These are phyloP conservation scores for Nakaseomyces delphensis DNA, from an alignment of 1,139 yeast genomes.

Conservation along the genomic window DNA sequence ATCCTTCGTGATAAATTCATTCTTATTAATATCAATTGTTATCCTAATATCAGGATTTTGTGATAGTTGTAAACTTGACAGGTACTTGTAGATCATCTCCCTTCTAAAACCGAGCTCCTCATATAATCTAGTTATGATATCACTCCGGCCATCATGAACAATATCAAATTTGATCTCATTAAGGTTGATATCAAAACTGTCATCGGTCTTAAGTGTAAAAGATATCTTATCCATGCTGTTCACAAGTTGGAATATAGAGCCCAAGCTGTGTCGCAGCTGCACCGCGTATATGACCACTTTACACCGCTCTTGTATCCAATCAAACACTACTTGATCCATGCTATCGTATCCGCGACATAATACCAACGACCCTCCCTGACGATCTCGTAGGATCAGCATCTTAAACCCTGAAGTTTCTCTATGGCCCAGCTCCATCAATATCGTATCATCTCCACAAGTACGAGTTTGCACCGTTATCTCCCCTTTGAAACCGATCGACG, in stretches of 20 bases:
- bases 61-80: background rate
- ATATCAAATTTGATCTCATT: background rate
- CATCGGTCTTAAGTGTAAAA: background rate
- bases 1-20: background rate
- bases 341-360: background rate
- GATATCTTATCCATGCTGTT: background rate
- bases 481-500: background rate
- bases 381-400: background rate
- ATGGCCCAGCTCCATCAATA: slow-evolving; percentile 9
- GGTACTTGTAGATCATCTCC: background rate
- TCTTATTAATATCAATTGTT: background rate
- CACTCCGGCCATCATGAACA: background rate
- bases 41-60: background rate
- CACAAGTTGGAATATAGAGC: background rate
- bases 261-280: background rate
- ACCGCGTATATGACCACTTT: background rate
- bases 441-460: slow-evolving; percentile 9
- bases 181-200: background rate
- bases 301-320: background rate
- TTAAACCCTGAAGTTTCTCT: slow-evolving; percentile 7
- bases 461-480: slow-evolving; percentile 4
- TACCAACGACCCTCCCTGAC: background rate
- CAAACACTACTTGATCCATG: background rate
- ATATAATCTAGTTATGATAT: background rate
- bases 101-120: background rate